Percentiles rank a stretch among this genome's conserved stretches.
Evolutionary conservation across 2,329 filamentous ascomycete species (phyloP).

Genomic region (Clarireedia hainanense): DNA sequence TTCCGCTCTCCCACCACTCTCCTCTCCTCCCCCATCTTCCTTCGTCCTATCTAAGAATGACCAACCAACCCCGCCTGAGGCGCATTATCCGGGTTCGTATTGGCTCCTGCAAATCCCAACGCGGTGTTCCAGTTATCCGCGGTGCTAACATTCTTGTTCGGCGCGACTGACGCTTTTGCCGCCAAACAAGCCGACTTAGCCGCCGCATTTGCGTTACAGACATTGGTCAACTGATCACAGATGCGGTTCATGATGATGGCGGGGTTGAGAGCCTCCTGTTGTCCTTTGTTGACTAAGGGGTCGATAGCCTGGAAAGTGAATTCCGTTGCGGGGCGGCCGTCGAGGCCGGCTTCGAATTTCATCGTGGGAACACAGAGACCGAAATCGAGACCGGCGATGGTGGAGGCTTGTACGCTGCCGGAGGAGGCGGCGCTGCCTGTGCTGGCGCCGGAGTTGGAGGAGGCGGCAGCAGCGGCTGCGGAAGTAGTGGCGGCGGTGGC

Average conservation of each 20-base stretch:
- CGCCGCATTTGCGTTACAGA: constrained; percentile 54
- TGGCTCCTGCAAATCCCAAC: constrained; percentile 31
- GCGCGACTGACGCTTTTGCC: constrained; percentile 45
- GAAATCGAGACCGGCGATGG: constrained; percentile 36
- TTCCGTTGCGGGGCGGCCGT: constrained; percentile 45
- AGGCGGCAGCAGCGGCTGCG: background rate
- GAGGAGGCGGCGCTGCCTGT: constrained; percentile 14
- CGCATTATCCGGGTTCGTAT: constrained; percentile 27
- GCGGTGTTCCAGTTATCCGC: constrained; percentile 37
- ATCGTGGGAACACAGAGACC: constrained; percentile 43
- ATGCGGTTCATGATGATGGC: constrained; percentile 68
- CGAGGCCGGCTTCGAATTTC: constrained; percentile 48
- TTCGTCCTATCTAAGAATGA: constrained; percentile 15
- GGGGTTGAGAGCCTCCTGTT: constrained; percentile 62
- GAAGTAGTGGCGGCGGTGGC: background rate
- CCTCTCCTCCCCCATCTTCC: background rate
- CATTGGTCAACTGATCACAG: constrained; percentile 60
- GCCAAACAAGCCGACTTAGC: constrained; percentile 45
- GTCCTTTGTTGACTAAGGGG: constrained; percentile 49
- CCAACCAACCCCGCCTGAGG: constrained; percentile 25
- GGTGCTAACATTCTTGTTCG: constrained; percentile 40
- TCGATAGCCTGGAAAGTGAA: constrained; percentile 63
- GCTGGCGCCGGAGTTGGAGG: background rate
- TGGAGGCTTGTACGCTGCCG: constrained; percentile 21
- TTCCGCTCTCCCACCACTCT: too few species aligned